Base-by-base conservation (phyloP, 495 filamentous ascomycete species). In the Penicillium atrosanguineum region DNA sequence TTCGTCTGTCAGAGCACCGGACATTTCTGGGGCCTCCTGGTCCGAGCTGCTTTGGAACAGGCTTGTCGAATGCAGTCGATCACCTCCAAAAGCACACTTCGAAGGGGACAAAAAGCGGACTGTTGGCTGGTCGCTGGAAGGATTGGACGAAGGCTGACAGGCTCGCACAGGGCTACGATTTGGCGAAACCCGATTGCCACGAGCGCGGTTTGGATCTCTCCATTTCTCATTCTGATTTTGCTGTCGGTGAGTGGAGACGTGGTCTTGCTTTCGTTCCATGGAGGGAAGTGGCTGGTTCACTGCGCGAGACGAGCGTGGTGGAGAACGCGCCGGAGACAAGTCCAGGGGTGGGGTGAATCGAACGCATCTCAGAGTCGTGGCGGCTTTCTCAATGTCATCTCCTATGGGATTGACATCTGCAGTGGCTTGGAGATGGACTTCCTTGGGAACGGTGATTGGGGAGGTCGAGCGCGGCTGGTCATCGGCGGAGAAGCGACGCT, bases 171-270 rank as follows among this genome's bases (percentile, higher is more conserved):
- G 50, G 34, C 48, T 59, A 40, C 48, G 50, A 45, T 45, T 45
- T 8, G 59, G 56, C 21, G 52, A 52, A n/a, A 18, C 7, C 2
- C 50, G 47, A 26, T 50, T 56, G 25, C 19, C 21, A 20, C 25
- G 45, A 37, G 28, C 26, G 34, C 48, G 58, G 21, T 21, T 46
- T 5, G 48, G n/a, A n/a, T 42, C 28, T 52, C 28, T 57, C 64
- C 64, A 67, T 19, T 58, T 65, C 26, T 50, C 53, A n/a, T 26
- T 44, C 19, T 62, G 56, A 38, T 60, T 62, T 14, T 52, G 44
- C 39, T 53, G 56, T 12, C 54, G 53, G 29, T 62, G 49, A 3
- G 36, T 48, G 16, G 52, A 19, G 23, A 52, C 40, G 25, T 62
- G 44, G 41, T 64, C 58, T 12, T 44, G 53, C 9, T 51, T 55